Conservation (phyloP, 352 stramenopile genomes). For the Phytophthora pisi region DNA sequence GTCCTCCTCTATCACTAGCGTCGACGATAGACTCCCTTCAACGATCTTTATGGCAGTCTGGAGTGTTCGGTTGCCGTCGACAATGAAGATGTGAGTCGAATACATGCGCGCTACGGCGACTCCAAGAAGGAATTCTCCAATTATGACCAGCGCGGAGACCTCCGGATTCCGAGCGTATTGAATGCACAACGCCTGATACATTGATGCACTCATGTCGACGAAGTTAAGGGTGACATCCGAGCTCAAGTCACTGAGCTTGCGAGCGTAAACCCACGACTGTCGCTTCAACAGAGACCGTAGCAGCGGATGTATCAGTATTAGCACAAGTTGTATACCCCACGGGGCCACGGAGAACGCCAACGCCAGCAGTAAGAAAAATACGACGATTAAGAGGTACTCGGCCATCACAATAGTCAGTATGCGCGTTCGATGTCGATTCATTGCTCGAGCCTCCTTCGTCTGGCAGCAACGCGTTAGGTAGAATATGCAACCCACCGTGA, state of each 20-base stretch:
- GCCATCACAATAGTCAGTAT: constrained; percentile 14
- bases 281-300: constrained; percentile 36
- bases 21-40: constrained; percentile 22
- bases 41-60: constrained; percentile 41
- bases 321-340: constrained; percentile 26
- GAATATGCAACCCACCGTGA: constrained; percentile 9
- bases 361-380: constrained; percentile 33
- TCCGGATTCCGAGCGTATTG: constrained; percentile 18
- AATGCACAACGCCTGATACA: constrained; percentile 43
- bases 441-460: neutral
- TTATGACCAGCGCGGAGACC: constrained; percentile 26
- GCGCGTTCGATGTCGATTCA: constrained; percentile 8
- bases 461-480: constrained; percentile 9
- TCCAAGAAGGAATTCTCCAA: constrained; percentile 30
- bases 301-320: constrained; percentile 32
- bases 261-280: constrained; percentile 35
- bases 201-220: constrained; percentile 38
- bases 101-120: constrained; percentile 35
- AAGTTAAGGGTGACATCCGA: constrained; percentile 56
- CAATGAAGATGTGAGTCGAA: constrained; percentile 34
- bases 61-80: constrained; percentile 29
- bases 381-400: constrained; percentile 11
- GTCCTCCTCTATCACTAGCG: constrained; percentile 11
- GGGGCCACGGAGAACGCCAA: constrained; percentile 31
- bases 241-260: constrained; percentile 43